Evolutionary conservation across 306 rosid genomes (phyloP).

Genomic region (Calophaca sinica): DNA sequence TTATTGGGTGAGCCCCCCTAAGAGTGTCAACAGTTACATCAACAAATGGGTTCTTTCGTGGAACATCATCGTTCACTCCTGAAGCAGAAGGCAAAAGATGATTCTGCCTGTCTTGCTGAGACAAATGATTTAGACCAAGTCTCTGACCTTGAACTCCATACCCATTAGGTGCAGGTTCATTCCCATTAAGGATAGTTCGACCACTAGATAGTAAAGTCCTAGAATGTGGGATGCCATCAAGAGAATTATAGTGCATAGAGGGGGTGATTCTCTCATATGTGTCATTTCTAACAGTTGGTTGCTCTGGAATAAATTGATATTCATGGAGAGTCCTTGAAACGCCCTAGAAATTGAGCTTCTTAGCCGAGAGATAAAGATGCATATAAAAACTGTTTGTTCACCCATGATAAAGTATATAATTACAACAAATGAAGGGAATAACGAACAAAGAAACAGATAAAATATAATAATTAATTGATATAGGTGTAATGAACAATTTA

Average conservation of each 20-base stretch:
- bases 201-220: conserved; percentile 55
- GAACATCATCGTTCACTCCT: conserved; percentile 51
- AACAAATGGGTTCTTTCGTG: conserved; percentile 48
- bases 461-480: conserved; percentile 3
- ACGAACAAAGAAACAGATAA: conserved; percentile 4
- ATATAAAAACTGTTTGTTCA: conserved; percentile 21
- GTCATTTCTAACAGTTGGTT: conserved; percentile 70
- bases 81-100: conserved; percentile 57
- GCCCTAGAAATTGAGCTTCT: conserved; percentile 52
- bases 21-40: conserved; percentile 52
- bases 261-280: conserved; percentile 54
- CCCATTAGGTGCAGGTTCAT: conserved; percentile 57
- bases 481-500: background rate
- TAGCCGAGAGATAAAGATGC: conserved; percentile 28
- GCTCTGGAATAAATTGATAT: conserved; percentile 83
- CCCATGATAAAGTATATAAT: conserved; percentile 9
- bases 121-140: conserved; percentile 53
- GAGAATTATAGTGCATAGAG: conserved; percentile 58
- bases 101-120: conserved; percentile 60
- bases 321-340: conserved; percentile 71
- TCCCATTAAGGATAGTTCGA: conserved; percentile 48
- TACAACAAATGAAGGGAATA: conserved; percentile 29
- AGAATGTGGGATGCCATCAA: conserved; percentile 51
- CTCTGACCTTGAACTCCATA: conserved; percentile 63
- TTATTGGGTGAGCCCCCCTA: conserved; percentile 54